Percentiles rank a stretch among this genome's conserved stretches.
Conservation (phyloP, 1,139 yeast genomes). For the Nadsonia commutata region DNA sequence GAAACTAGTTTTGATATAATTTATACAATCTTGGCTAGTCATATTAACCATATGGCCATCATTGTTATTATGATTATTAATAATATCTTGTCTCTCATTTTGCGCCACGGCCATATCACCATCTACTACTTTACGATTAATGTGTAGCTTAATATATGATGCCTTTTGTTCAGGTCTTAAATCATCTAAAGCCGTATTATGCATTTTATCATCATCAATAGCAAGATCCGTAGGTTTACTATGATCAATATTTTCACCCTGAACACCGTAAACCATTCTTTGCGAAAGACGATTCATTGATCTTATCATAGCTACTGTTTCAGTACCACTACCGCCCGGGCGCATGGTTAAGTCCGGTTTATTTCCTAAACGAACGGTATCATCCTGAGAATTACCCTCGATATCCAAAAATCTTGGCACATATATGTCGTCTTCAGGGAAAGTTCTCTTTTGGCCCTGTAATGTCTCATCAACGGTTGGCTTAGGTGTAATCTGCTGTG, state of each 20-base stretch:
- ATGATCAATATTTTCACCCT: constrained; percentile 10
- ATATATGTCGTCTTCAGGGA: constrained; percentile 34
- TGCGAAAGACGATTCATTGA: constrained; percentile 84
- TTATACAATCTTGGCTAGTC: constrained; percentile 3
- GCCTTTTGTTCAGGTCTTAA: constrained; percentile 1
- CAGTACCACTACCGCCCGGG: constrained; percentile 36
- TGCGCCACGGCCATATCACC: not conserved
- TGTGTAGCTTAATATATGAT: not conserved
- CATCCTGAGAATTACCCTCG: constrained; percentile 62
- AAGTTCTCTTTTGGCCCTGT: constrained; percentile 14
- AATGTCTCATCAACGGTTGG: constrained; percentile 3
- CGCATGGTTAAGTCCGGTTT: constrained; percentile 85
- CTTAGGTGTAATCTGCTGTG: not conserved
- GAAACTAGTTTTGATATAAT: constrained; percentile 13
- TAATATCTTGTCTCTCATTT: not conserved
- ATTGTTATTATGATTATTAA: not conserved
- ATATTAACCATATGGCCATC: not conserved
- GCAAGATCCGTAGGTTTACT: not conserved
- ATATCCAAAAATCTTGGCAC: constrained; percentile 42
- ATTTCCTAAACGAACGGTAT: constrained; percentile 63
- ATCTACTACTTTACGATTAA: not conserved
- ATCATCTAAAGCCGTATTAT: not conserved
- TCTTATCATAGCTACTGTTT: constrained; percentile 57
- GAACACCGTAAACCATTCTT: constrained; percentile 54
- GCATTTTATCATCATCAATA: not conserved